These are phyloP conservation scores for Nicotiana tabacum DNA, from an alignment of 257 asterid species.

Conservation along the genomic window DNA sequence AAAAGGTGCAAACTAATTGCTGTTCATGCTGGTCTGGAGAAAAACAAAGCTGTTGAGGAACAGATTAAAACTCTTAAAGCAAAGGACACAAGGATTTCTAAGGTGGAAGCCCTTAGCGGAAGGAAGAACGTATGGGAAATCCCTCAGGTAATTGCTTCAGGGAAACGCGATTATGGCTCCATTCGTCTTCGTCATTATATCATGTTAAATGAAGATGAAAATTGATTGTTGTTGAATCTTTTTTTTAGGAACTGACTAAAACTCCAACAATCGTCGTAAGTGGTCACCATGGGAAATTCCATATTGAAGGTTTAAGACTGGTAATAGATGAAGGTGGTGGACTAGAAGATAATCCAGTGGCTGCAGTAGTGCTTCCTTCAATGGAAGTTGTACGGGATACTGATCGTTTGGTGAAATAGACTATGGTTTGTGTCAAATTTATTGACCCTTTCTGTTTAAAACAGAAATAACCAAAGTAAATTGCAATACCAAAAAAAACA, in stretches of 20 bases:
- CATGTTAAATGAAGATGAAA: neutral
- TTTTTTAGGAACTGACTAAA: constrained; percentile 45
- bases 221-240: neutral
- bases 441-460: neutral
- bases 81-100: constrained; percentile 79
- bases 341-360: constrained; percentile 52
- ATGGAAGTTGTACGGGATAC: constrained; percentile 69
- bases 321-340: constrained; percentile 88
- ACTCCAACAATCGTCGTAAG: constrained; percentile 59
- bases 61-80: constrained; percentile 63
- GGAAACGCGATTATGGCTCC: no score
- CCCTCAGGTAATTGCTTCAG: constrained; percentile 34
- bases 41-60: constrained; percentile 41
- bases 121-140: constrained; percentile 80
- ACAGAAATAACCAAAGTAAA: neutral
- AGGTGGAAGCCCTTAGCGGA: constrained; percentile 78
- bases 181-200: neutral
- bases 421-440: neutral
- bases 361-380: constrained; percentile 76
- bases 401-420: constrained; percentile 25
- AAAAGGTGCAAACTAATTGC: constrained; percentile 65
- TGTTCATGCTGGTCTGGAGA: constrained; percentile 92
- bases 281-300: constrained; percentile 80
- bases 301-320: constrained; percentile 58
- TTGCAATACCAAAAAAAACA: neutral